Base-by-base conservation (phyloP, 768 basidiomycete genomes). In the Xerocomellus dryophilus region DNA sequence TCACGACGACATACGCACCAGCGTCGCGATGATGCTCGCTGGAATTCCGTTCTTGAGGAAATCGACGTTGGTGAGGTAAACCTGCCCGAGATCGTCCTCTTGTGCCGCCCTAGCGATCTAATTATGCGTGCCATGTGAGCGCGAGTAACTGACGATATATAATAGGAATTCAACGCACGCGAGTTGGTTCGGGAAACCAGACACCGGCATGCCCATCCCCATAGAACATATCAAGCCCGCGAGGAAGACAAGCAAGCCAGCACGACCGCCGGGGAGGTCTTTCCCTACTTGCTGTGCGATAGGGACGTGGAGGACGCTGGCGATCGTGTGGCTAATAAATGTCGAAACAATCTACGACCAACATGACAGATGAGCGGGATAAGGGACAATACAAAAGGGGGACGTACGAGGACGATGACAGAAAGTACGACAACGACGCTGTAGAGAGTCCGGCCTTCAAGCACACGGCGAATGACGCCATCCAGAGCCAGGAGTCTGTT, bases 201-300 rank as follows among this genome's bases (percentile, higher is more conserved):
- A 94, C 36, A 98, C 94, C 3, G 96, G 95, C 81, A 98, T 90
- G 11, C 93, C 96, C 97, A 99, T 99, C 2, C 96, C 97, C 6
- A 92, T 78, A 4, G 93, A 95, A 67, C 96, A 98, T 47, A 97
- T 88, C 56, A 98, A 76, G 14, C 83, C 93, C 32, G 94, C 96
- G 61, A 94, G 81, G 74, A 99, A 96, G 63, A 98, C 90, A 59
- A 99, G 82, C 9, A 98, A 73, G 61, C 92, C 86, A 40, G 81
- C 76, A 58, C 88, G 89, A 42, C 85, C 74, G 1, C 83, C 83
- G 9, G 74, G 72, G 43, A 98, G 76, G 44, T 81, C 88, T n/a
- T 77, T 73, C 8, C 93, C 97, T 18, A 98, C 89, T 73, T 92
- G 83, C 57, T 88, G 82, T 7, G 96, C 97, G 56, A 99, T 96